Percentiles rank a stretch among this genome's conserved stretches.
Evolutionary conservation across 73 alveolate genomes (phyloP).

Genomic region (Stentor roeselii): DNA sequence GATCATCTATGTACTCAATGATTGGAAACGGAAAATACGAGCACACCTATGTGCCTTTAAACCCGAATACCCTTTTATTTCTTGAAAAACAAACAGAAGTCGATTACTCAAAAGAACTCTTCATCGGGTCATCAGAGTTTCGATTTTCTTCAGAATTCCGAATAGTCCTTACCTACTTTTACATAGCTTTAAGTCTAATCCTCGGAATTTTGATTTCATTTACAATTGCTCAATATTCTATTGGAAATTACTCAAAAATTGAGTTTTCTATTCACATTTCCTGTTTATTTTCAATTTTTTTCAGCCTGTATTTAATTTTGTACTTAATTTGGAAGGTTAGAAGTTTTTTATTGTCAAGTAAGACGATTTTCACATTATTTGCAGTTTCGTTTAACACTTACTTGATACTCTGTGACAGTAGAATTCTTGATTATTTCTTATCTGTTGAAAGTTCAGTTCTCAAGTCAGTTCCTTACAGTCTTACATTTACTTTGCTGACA

Average conservation of each 20-base stretch:
- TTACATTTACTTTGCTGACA: neutral
- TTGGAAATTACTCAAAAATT: neutral
- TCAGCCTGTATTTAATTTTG: too few relatives aligned
- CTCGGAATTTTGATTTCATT: neutral
- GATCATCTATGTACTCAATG: neutral
- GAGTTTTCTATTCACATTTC: neutral
- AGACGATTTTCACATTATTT: neutral
- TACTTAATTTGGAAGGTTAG: neutral
- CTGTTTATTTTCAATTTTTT: too few relatives aligned
- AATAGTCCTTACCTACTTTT: neutral
- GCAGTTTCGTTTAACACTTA: neutral
- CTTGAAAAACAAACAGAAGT: neutral
- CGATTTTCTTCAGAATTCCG: neutral
- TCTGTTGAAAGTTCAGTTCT: neutral
- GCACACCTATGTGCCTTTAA: neutral
- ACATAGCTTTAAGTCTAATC: neutral
- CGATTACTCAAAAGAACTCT: neutral
- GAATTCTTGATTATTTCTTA: neutral
- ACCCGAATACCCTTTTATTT: neutral
- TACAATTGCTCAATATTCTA: neutral
- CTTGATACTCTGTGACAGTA: neutral
- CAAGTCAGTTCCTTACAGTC: neutral
- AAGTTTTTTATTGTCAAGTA: neutral
- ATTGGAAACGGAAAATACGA: neutral
- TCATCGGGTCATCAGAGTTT: neutral